Percentiles rank a stretch among this genome's conserved stretches.
These are phyloP conservation scores for Auriscalpium microsporum DNA, from an alignment of 768 basidiomycete genomes.

Conservation along the genomic window DNA sequence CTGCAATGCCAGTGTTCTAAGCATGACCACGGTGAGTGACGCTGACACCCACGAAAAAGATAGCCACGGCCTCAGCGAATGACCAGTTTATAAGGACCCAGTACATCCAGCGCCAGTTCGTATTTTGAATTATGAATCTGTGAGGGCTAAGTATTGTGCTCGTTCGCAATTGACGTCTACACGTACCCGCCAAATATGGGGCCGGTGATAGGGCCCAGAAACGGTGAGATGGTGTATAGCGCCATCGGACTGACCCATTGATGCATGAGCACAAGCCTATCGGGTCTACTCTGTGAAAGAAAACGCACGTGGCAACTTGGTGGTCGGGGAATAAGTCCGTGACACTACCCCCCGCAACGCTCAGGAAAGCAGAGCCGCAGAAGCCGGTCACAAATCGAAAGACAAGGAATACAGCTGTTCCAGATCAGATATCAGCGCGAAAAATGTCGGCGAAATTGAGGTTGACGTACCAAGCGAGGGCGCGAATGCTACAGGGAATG, in stretches of 20 bases:
- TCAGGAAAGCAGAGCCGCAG: constrained; percentile 48
- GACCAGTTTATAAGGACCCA: constrained; percentile 65
- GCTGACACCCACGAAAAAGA: constrained; percentile 38
- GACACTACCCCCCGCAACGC: constrained; percentile 54
- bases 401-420: constrained; percentile 48
- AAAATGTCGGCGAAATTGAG: no score
- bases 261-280: no score
- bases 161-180: not conserved
- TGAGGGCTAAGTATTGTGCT: not conserved
- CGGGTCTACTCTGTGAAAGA: no score
- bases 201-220: constrained; percentile 48
- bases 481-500: constrained; percentile 68
- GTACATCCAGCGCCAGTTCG: constrained; percentile 73
- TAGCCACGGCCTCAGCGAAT: constrained; percentile 39
- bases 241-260: constrained; percentile 38
- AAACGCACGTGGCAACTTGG: constrained; percentile 50
- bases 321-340: constrained; percentile 49
- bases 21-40: not conserved
- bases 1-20: constrained; percentile 21
- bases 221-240: constrained; percentile 44
- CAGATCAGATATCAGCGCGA: not conserved
- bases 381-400: constrained; percentile 52
- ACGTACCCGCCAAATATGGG: constrained; percentile 53
- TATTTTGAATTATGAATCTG: constrained; percentile 29
- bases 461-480: constrained; percentile 46